phyloP scores from a whole-genome alignment of 768 basidiomycete species.

The Amanita molliuscula region DNA sequence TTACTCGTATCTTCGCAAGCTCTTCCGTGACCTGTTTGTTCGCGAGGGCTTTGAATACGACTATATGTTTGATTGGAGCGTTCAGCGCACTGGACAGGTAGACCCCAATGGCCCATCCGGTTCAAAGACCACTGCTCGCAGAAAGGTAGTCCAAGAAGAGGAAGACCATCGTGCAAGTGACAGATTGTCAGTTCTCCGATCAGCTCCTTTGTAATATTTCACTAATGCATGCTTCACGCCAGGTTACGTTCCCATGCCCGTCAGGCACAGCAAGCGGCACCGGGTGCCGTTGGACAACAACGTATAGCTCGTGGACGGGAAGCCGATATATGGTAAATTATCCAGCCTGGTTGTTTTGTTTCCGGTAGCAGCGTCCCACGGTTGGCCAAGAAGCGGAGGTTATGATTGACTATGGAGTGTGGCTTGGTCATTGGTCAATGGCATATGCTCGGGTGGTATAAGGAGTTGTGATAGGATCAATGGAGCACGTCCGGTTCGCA shows the following conservation, averaged over 20 bases:
- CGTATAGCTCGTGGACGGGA: conserved; percentile 36
- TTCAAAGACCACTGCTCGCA: conserved; percentile 53
- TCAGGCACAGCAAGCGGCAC: conserved; percentile 58
- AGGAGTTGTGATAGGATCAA: conserved; percentile 2
- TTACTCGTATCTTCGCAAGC: conserved; percentile 98
- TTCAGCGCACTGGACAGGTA: conserved; percentile 65
- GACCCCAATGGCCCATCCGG: conserved; percentile 49
- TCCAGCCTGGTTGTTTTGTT: conserved; percentile 15
- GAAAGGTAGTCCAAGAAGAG: conserved; percentile 79
- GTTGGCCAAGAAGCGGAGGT: conserved; percentile 36
- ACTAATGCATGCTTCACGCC: conserved; percentile 10
- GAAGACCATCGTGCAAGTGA: conserved; percentile 78
- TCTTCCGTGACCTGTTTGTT: conserved; percentile 97
- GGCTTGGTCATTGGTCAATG: conserved; percentile 17
- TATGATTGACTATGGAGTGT: conserved; percentile 31
- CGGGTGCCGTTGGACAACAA: conserved; percentile 38
- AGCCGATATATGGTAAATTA: conserved; percentile 45
- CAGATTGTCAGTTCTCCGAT: conserved; percentile 54
- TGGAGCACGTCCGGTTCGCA: conserved; percentile 33
- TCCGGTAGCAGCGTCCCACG: conserved; percentile 33
- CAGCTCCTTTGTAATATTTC: conserved; percentile 9
- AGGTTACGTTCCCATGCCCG: conserved; percentile 87
- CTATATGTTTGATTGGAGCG: conserved; percentile 99
- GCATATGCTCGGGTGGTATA: conserved; percentile 2
- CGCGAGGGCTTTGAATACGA: conserved; percentile 99